Evolutionary conservation across 208 protist genomes (phyloP), one percentile per base, ranked within the genome.

Genomic region (Crithidia acanthocephali): DNA sequence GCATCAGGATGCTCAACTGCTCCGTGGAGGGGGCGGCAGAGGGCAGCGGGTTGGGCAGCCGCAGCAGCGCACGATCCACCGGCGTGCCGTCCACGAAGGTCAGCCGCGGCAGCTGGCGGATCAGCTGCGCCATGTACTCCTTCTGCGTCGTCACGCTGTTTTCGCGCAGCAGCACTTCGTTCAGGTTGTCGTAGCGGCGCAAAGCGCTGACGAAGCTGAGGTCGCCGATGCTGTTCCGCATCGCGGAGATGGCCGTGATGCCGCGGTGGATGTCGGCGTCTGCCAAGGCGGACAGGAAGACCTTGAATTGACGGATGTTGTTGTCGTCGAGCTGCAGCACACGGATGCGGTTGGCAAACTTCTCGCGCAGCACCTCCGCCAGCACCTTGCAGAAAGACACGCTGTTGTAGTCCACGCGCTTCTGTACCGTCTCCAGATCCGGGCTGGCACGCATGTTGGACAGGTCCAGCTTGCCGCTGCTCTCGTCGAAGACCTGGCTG

Each of bases 391-490:
- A 93, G 74, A 97, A 97, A 6, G 81, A 62, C 16, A 87, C 83
- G 44, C 76, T 93, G 85, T 94, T 93, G 72, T 93, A 95, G 74
- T 97, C 87, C 1, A 97, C 84, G 45, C 72, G 91, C 32, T 77
- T 85, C 69, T 82, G 77, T n/a, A 83, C 85, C 13, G 78, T 64
- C n/a, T 75, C 53, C 18, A 95, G 68, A 62, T 95, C 89, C 1
- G 81, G 81, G 22, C 69, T 83, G 35, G 83, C 76, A 28, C 69
- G 55, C 42, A 94, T 86, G 51, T 78, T 85, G 53, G 77, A 84
- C 22, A 97, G 72, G 60, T 87, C 84, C 22, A 97, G 75, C 74
- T 82, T 69, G 35, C 86, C 86, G 25, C 50, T 87, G 20, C 68
- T 33, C 47, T 79, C 55, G 53, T 81, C 72, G 44, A 90, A 92